Percentiles rank a stretch among this genome's conserved stretches.
Conservation (phyloP, 2,329 filamentous ascomycete genomes). For the Pseudogymnoascus sp. region DNA sequence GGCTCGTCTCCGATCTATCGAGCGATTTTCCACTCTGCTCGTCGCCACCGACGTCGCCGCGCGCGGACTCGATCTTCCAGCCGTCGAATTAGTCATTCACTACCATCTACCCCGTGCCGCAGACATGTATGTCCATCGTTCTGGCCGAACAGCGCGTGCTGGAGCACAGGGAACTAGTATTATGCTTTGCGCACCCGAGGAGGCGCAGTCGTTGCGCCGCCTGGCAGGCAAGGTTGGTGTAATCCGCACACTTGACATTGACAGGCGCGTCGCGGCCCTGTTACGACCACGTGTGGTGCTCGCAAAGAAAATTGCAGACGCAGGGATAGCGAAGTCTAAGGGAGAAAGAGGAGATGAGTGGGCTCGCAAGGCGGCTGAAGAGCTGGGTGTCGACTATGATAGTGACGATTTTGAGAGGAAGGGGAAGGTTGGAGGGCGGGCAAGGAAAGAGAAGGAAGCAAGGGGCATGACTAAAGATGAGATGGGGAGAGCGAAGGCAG, state of each 20-base stretch:
- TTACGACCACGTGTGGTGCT: conserved; percentile 70
- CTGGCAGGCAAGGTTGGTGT: conserved; percentile 79
- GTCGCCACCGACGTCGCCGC: conserved; percentile 92
- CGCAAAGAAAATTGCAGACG: conserved; percentile 81
- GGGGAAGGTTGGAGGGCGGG: conserved; percentile 64
- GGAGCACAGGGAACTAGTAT: conserved; percentile 71
- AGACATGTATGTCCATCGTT: conserved; percentile 91
- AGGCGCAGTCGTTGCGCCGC: conserved; percentile 74
- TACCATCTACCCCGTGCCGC: conserved; percentile 91
- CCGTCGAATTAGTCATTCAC: conserved; percentile 82
- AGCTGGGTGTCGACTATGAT: conserved; percentile 90
- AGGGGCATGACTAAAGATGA: conserved; percentile 63
- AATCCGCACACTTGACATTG: conserved; percentile 74
- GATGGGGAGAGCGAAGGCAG: conserved; percentile 57
- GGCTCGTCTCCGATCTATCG: conserved; percentile 82
- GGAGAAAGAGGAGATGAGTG: conserved; percentile 75
- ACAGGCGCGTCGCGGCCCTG: conserved; percentile 67
- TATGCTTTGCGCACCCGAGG: conserved; percentile 82
- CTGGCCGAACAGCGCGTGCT: conserved; percentile 85
- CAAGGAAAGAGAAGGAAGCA: conserved; percentile 65
- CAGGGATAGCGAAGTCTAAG: conserved; percentile 78
- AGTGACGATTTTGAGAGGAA: conserved; percentile 72
- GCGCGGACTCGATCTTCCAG: conserved; percentile 84
- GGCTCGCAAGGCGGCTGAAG: conserved; percentile 76
- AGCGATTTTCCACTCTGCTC: conserved; percentile 71